Evolutionary conservation across 108 stramenopile species (phyloP).

Genomic region (Nannochloropsis gaditana): DNA sequence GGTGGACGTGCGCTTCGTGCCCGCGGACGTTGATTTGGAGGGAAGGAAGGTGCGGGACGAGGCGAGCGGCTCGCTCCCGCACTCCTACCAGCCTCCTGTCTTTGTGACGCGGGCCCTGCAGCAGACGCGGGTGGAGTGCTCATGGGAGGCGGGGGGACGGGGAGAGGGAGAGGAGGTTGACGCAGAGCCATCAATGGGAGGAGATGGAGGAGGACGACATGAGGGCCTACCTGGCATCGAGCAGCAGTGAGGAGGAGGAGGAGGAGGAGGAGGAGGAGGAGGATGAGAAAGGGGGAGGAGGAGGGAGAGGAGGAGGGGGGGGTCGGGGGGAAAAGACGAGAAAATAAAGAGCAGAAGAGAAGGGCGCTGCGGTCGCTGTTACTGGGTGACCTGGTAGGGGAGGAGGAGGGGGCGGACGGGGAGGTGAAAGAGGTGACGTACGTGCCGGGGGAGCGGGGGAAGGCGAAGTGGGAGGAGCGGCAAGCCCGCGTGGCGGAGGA

Average conservation of each 20-base stretch:
- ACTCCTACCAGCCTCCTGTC: constrained; percentile 79
- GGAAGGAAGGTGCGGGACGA: constrained; percentile 67
- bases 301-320: constrained; percentile 51
- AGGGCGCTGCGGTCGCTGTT: constrained; percentile 8
- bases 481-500: constrained; percentile 23
- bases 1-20: constrained; percentile 83
- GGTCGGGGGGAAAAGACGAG: constrained; percentile 11
- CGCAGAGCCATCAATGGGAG: constrained; percentile 68
- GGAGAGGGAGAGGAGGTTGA: constrained; percentile 71
- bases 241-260: constrained; percentile 51
- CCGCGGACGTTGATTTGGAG: constrained; percentile 60
- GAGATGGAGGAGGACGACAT: constrained; percentile 75
- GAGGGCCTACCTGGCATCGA: constrained; percentile 74
- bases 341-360: background rate
- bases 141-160: constrained; percentile 94
- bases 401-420: background rate
- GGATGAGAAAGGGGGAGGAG: constrained; percentile 44
- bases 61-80: constrained; percentile 59
- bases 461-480: constrained; percentile 24
- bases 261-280: constrained; percentile 48
- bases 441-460: constrained; percentile 23
- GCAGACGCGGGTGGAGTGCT: constrained; percentile 79
- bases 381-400: background rate
- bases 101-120: constrained; percentile 75
- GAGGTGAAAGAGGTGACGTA: constrained; percentile 23